phyloP scores from a whole-genome alignment of 1,139 yeast genomes.

The Candida albicans region DNA sequence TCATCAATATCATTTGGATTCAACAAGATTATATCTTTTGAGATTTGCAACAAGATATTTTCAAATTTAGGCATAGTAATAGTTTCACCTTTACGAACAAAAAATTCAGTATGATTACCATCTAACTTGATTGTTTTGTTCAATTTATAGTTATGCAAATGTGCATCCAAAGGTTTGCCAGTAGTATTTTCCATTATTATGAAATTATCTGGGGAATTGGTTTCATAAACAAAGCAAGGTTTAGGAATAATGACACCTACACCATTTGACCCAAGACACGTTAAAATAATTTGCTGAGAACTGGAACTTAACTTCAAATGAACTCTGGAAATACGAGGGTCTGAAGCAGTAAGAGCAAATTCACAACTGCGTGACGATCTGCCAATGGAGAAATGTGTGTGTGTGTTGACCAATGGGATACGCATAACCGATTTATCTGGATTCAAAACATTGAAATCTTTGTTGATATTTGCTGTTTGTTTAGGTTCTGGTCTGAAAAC shows the following conservation, averaged over 20 bases:
- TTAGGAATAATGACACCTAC: slow-evolving; percentile 60
- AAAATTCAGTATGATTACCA: slow-evolving; percentile 54
- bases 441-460: slow-evolving; percentile 40
- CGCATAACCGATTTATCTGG: slow-evolving; percentile 41
- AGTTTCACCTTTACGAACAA: slow-evolving; percentile 53
- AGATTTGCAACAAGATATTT: slow-evolving; percentile 61
- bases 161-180: slow-evolving; percentile 20
- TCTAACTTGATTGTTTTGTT: slow-evolving; percentile 44
- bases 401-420: slow-evolving; percentile 31
- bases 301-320: slow-evolving; percentile 47
- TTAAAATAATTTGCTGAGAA: slow-evolving; percentile 33
- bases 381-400: slow-evolving; percentile 46
- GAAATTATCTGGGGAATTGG: slow-evolving; percentile 30
- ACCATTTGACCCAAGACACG: slow-evolving; percentile 74
- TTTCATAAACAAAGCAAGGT: slow-evolving; percentile 34
- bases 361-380: slow-evolving; percentile 66
- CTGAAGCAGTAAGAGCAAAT: slow-evolving; percentile 51
- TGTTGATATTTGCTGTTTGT: slow-evolving; percentile 20
- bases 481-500: background rate
- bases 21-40: slow-evolving; percentile 57
- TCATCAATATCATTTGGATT: slow-evolving; percentile 50
- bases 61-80: slow-evolving; percentile 54
- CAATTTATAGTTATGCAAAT: slow-evolving; percentile 14
- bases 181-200: slow-evolving; percentile 32
- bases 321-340: slow-evolving; percentile 66